Evolutionary conservation across 257 asterid genomes (phyloP).

Genomic region (Phtheirospermum japonicum): DNA sequence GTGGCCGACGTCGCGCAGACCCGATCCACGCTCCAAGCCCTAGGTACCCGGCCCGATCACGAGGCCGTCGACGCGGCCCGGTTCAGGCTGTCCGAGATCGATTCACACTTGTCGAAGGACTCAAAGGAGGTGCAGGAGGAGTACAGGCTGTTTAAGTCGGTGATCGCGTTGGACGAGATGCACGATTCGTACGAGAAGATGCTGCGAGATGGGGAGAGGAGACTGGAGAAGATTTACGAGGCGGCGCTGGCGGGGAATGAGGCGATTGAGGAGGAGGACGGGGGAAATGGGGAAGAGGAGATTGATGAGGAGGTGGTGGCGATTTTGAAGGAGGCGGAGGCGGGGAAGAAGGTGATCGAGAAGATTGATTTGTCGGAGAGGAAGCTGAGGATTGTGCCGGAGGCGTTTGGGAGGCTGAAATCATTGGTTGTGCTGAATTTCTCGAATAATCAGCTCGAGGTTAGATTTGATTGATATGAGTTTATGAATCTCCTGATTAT

Average conservation of each 20-base stretch:
- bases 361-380: conserved; percentile 59
- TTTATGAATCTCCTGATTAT: background rate
- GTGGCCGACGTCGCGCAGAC: conserved; percentile 74
- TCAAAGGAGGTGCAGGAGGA: conserved; percentile 44
- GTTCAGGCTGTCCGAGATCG: conserved; percentile 55
- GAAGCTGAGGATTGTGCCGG: conserved; percentile 66
- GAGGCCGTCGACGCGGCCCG: conserved; percentile 78
- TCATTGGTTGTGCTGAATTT: conserved; percentile 61
- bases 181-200: conserved; percentile 70
- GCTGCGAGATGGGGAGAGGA: conserved; percentile 76
- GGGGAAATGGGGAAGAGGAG: conserved; percentile 39
- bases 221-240: conserved; percentile 79
- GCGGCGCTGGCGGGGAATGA: conserved; percentile 66
- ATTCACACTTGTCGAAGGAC: conserved; percentile 35
- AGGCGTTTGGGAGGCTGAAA: conserved; percentile 64
- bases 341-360: conserved; percentile 54
- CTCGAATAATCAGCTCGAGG: conserved; percentile 79
- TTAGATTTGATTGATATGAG: conserved; percentile 24
- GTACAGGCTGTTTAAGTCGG: conserved; percentile 55
- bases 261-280: conserved; percentile 37
- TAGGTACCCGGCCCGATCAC: conserved; percentile 89
- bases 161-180: conserved; percentile 75
- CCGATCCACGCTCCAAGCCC: conserved; percentile 58
- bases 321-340: conserved; percentile 60
- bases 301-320: conserved; percentile 64